Conservation (phyloP, 2,329 filamentous ascomycete genomes). For the Xylaria sp. region DNA sequence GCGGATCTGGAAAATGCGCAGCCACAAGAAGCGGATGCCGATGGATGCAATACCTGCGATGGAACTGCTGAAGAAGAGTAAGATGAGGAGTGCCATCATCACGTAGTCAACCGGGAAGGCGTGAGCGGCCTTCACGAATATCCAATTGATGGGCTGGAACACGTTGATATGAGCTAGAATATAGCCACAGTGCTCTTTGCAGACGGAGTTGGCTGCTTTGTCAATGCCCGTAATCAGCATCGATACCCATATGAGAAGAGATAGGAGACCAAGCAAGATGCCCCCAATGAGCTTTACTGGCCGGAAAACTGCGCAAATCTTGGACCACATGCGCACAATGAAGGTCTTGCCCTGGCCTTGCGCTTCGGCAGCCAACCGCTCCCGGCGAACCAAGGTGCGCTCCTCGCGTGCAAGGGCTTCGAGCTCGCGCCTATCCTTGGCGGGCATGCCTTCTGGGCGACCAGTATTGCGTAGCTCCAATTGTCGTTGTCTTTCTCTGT, state of each 20-base stretch:
- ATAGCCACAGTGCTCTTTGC: slow-evolving; percentile 90
- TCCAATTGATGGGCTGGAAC: slow-evolving; percentile 94
- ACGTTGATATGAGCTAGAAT: slow-evolving; percentile 87
- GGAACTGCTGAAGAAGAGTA: slow-evolving; percentile 89
- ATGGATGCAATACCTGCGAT: slow-evolving; percentile 86
- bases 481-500: slow-evolving; percentile 91
- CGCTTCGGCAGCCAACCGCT: slow-evolving; percentile 85
- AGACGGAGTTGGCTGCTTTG: slow-evolving; percentile 95
- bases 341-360: slow-evolving; percentile 79
- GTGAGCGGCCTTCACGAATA: slow-evolving; percentile 81
- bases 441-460: slow-evolving; percentile 76
- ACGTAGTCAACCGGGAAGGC: slow-evolving; percentile 93
- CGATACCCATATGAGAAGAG: slow-evolving; percentile 82
- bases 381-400: slow-evolving; percentile 87
- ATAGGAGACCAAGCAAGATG: slow-evolving; percentile 77
- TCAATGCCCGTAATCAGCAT: slow-evolving; percentile 97
- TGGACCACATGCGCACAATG: slow-evolving; percentile 80
- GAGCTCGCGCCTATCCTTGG: slow-evolving; percentile 88
- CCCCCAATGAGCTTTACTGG: slow-evolving; percentile 91
- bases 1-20: slow-evolving; percentile 90
- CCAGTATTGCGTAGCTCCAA: slow-evolving; percentile 85
- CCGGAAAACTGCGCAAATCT: slow-evolving; percentile 81
- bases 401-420: slow-evolving; percentile 90
- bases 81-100: slow-evolving; percentile 82
- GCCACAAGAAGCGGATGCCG: slow-evolving; percentile 96